These are phyloP conservation scores for Saprolegnia diclina DNA, from an alignment of 352 stramenopile species.

Conservation along the genomic window DNA sequence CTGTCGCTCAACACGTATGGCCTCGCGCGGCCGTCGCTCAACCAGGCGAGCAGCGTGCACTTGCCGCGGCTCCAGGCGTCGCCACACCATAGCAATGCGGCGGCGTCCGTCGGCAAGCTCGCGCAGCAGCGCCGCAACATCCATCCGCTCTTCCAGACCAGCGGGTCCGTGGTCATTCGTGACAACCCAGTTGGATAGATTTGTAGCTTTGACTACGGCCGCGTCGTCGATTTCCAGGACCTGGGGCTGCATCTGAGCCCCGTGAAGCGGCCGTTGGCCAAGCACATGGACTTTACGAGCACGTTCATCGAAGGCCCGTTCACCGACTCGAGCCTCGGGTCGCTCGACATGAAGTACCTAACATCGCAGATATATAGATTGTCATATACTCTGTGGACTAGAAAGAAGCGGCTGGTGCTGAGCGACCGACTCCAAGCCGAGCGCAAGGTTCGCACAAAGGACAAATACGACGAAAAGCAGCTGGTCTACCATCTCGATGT, in stretches of 20 bases:
- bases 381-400: not conserved
- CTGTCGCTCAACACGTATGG: constrained; percentile 27
- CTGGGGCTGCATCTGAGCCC: constrained; percentile 18
- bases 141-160: constrained; percentile 21
- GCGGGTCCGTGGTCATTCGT: not conserved
- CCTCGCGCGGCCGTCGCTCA: constrained; percentile 4
- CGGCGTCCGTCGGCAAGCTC: constrained; percentile 15
- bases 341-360: constrained; percentile 25
- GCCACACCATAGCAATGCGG: not conserved
- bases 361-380: not conserved
- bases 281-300: constrained; percentile 25
- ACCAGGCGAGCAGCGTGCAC: constrained; percentile 5
- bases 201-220: constrained; percentile 23
- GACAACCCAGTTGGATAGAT: not conserved
- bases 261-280: constrained; percentile 7
- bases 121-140: constrained; percentile 14
- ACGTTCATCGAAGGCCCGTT: constrained; percentile 21
- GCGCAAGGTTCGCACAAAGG: constrained; percentile 22
- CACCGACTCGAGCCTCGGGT: constrained; percentile 26
- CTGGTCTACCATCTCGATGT: not conserved
- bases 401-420: constrained; percentile 23
- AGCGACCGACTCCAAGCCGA: constrained; percentile 18
- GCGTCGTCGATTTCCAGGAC: constrained; percentile 24
- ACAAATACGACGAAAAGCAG: constrained; percentile 27
- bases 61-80: not conserved